These are phyloP conservation scores for Rhizomucor pusillus DNA, from an alignment of 371 early-diverging fungal genomes.

Conservation along the genomic window DNA sequence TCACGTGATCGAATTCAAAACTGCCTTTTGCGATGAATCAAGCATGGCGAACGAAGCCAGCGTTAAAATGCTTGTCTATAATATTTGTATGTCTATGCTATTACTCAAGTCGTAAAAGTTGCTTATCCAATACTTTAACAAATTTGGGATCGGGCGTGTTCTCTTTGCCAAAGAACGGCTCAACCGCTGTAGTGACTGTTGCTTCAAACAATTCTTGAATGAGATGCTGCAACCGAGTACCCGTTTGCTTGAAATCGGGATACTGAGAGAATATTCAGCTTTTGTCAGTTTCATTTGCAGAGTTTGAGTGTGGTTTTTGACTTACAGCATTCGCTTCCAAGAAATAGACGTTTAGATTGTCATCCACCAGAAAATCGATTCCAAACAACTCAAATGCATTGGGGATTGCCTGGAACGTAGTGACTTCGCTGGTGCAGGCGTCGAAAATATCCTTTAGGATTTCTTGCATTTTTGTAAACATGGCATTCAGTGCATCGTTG, in stretches of 20 bases:
- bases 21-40: too few relatives aligned
- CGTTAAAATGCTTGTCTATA: too few relatives aligned
- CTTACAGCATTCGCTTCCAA: conserved; percentile 70
- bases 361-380: conserved; percentile 68
- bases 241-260: conserved; percentile 77
- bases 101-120: conserved; percentile 19
- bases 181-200: conserved; percentile 45
- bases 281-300: too few relatives aligned
- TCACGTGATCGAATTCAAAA: too few relatives aligned
- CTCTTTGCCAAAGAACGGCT: conserved; percentile 34
- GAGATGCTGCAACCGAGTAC: conserved; percentile 48
- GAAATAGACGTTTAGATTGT: conserved; percentile 48
- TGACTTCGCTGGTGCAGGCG: conserved; percentile 60
- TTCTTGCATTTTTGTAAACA: conserved; percentile 60
- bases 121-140: conserved; percentile 38
- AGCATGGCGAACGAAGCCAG: too few relatives aligned
- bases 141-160: conserved; percentile 12
- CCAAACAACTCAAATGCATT: conserved; percentile 75
- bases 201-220: conserved; percentile 63
- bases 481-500: conserved; percentile 26
- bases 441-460: conserved; percentile 60
- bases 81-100: not conserved
- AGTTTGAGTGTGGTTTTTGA: not conserved
- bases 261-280: conserved; percentile 25
- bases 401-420: conserved; percentile 65